A percentile compares a stretch with the other conserved stretches of the same genome.
Conservation (phyloP, 2,329 filamentous ascomycete species). For the Tolypocladium endophyticum region DNA sequence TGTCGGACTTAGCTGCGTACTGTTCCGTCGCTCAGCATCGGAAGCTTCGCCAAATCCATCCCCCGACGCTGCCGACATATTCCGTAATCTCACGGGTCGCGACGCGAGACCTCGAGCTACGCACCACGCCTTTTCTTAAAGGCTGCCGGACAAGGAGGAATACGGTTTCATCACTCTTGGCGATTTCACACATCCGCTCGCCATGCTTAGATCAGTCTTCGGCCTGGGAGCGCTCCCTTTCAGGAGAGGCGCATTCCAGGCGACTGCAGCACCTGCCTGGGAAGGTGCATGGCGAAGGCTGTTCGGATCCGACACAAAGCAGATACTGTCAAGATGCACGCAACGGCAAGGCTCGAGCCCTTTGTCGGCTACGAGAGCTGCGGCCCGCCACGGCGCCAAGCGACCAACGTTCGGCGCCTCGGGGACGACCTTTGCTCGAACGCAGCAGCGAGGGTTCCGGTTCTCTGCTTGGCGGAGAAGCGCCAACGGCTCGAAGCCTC, state of each 20-base stretch:
- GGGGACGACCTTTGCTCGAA: constrained; percentile 11
- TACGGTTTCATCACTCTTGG: background rate
- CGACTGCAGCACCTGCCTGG: constrained; percentile 12
- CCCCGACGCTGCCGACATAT: background rate
- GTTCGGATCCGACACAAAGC: constrained; percentile 14
- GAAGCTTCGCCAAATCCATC: constrained; percentile 3
- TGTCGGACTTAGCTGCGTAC: background rate
- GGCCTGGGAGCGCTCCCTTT: constrained; percentile 11
- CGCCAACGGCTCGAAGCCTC: constrained; percentile 10
- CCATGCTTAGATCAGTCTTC: constrained; percentile 17
- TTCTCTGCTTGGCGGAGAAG: constrained; percentile 22
- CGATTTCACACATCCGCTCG: background rate
- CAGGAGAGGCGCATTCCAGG: constrained; percentile 8
- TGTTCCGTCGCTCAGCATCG: background rate
- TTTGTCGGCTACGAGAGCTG: background rate
- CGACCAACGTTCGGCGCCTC: constrained; percentile 6
- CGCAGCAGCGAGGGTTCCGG: constrained; percentile 15
- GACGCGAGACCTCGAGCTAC: background rate
- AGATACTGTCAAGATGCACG: constrained; percentile 3
- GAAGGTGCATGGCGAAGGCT: constrained; percentile 16
- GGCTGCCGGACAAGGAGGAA: background rate
- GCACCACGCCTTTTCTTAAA: background rate
- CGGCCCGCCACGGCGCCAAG: constrained; percentile 1
- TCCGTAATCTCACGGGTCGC: background rate
- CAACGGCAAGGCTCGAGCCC: background rate